Base-by-base conservation (phyloP, 1,284 basidiomycete species). In the Chondrostereum purpureum region DNA sequence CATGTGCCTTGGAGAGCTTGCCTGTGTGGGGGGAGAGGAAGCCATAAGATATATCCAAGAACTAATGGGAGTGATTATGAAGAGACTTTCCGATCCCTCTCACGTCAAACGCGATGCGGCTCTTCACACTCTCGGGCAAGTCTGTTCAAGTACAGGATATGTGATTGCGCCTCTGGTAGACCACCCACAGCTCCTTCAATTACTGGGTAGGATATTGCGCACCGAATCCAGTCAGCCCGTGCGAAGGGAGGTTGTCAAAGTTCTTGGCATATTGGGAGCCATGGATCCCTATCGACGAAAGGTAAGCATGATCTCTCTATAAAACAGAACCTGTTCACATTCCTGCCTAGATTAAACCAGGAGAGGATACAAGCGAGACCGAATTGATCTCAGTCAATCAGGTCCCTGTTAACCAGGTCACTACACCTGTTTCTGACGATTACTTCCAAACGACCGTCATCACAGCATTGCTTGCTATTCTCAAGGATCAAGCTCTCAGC, bases 401-500 rank as follows among this genome's bases (percentile, higher is more conserved):
- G 49, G 72, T 78, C 22, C 71, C 77, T 16, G 59, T 75, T 21
- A 67, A 65, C 16, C 74, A 69, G 46, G 64, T 56, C 18, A 60
- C 77, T 16, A 71, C 75, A 5, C 67, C 78, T 13, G 70, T 75
- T 12, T 78, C 83, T 18, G 96, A 99, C 55, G 96, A 99, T 60
- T 99, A 97, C 65, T 99, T 94, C 68, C 96, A 99, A 62, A 93
- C 92, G 5, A 92, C 96, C 3, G 95, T 94, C 34, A 91, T 99
- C 64, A 88, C 85, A 39, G 83, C 92, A 1, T 75, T 99, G 17
- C 77, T 99, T 39, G 78, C 80, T 43, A 91, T 99, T 45, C 69
- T 99, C 53, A 89, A 87, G 59, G 96, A 98, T 58, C 83, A 89
- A 46, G 84, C 92, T 4, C 72, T 95, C 52, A 86, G 77, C 58